phyloP scores from a whole-genome alignment of 805 yeast species.

The Suhomyces kilbournensis region DNA sequence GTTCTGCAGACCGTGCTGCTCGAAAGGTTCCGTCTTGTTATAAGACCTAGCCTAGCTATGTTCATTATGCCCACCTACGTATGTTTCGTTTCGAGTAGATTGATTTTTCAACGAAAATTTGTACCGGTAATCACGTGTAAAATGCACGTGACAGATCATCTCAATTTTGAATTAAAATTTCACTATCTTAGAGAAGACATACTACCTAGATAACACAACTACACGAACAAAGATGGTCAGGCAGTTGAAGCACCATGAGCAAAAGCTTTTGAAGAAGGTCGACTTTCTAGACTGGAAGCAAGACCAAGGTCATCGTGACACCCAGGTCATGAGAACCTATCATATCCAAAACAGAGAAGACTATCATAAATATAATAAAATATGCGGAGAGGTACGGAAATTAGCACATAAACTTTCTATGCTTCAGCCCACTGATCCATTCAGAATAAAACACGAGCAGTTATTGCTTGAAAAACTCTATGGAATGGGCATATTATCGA shows the following conservation, averaged over 20 bases:
- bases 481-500: slow-evolving; percentile 81
- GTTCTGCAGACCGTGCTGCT: slow-evolving; percentile 33
- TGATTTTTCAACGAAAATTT: slow-evolving; percentile 1
- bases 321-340: slow-evolving; percentile 93
- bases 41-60: background rate
- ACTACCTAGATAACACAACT: slow-evolving; percentile 6
- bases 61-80: background rate
- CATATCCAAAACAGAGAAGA: slow-evolving; percentile 95
- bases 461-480: slow-evolving; percentile 81
- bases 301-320: slow-evolving; percentile 90
- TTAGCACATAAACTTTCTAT: slow-evolving; percentile 82
- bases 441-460: slow-evolving; percentile 84
- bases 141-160: slow-evolving; percentile 3
- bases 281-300: slow-evolving; percentile 98
- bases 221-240: slow-evolving; percentile 59
- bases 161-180: slow-evolving; percentile 1
- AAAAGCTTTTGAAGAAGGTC: slow-evolving; percentile 89
- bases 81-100: background rate
- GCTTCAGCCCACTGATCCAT: slow-evolving; percentile 83
- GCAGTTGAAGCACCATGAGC: slow-evolving; percentile 90
- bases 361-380: slow-evolving; percentile 87
- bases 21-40: slow-evolving; percentile 11
- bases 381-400: slow-evolving; percentile 89
- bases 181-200: background rate
- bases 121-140: background rate